Evolutionary conservation across 192 early-diverging fungal species (phyloP).

Genomic region (Jimgerdemannia flammicorona): DNA sequence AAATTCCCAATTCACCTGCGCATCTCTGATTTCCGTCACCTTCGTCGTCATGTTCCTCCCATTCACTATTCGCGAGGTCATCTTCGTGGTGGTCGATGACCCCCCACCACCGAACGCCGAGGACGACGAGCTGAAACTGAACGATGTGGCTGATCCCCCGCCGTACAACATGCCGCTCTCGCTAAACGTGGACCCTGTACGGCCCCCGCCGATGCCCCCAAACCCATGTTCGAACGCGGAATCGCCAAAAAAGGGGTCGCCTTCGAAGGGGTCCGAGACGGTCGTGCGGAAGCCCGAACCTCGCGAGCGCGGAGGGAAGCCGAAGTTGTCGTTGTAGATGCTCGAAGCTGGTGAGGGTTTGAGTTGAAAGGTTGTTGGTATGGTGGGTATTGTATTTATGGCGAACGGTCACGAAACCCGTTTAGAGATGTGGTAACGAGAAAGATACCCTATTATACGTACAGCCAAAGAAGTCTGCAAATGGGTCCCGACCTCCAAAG

Average conservation of each 20-base stretch:
- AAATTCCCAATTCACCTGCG: neutral
- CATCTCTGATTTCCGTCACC: neutral
- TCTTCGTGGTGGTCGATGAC: neutral
- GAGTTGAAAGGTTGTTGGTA: neutral
- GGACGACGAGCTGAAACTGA: slow-evolving; percentile 2
- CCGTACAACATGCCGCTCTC: neutral
- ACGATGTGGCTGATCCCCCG: neutral
- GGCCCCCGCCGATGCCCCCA: neutral
- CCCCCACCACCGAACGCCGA: neutral
- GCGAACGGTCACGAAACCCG: no score
- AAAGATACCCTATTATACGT: neutral
- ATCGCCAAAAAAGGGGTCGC: neutral
- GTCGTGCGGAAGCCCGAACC: neutral
- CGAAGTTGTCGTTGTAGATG: neutral
- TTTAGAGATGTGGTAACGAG: no score
- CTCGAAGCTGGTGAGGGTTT: neutral
- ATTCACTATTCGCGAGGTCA: neutral
- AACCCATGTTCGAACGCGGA: neutral
- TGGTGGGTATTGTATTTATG: neutral
- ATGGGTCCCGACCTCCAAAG: slow-evolving; percentile 22
- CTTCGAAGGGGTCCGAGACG: neutral
- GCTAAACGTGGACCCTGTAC: neutral
- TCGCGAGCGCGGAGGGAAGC: neutral
- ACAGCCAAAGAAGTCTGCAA: slow-evolving; percentile 16
- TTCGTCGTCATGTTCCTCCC: neutral